phyloP scores from a whole-genome alignment of 208 protist genomes.

The Porcisia deanei region DNA sequence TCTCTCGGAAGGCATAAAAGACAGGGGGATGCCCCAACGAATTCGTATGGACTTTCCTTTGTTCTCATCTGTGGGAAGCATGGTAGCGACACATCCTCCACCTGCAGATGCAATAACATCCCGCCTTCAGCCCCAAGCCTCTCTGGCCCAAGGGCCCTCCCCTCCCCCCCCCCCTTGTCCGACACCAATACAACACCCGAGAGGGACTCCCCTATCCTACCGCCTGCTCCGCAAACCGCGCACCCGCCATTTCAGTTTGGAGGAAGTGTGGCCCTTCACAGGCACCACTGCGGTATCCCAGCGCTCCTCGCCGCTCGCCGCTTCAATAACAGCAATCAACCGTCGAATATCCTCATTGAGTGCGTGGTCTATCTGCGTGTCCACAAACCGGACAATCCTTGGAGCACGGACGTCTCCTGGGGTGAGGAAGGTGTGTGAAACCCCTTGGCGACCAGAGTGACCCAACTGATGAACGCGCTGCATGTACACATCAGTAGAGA shows the following conservation, averaged over 20 bases:
- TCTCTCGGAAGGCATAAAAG: background rate
- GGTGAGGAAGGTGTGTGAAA: conserved; percentile 93
- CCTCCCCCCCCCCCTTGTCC: conserved; percentile 1
- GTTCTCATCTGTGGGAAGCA: background rate
- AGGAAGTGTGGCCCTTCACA: conserved; percentile 17
- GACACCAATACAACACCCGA: conserved; percentile 8
- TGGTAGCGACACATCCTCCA: background rate
- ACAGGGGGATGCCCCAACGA: background rate
- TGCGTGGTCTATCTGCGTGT: conserved; percentile 38
- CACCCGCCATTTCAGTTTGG: conserved; percentile 40
- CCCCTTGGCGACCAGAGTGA: conserved; percentile 91
- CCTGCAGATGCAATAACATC: background rate
- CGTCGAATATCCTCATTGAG: conserved; percentile 34
- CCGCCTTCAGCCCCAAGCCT: too few species aligned
- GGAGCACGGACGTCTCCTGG: conserved; percentile 61
- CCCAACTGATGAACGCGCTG: conserved; percentile 98
- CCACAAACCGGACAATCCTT: conserved; percentile 58
- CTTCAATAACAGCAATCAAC: conserved; percentile 28
- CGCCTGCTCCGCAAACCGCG: conserved; percentile 35
- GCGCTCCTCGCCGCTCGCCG: conserved; percentile 33
- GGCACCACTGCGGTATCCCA: conserved; percentile 37
- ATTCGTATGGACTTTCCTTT: background rate
- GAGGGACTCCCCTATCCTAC: conserved; percentile 25
- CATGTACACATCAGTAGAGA: conserved; percentile 96
- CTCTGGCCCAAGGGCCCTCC: conserved; percentile 3